phyloP scores from a whole-genome alignment of 225 moss, liverwort and hornwort genomes.

The Antitrichia curtipendula region DNA sequence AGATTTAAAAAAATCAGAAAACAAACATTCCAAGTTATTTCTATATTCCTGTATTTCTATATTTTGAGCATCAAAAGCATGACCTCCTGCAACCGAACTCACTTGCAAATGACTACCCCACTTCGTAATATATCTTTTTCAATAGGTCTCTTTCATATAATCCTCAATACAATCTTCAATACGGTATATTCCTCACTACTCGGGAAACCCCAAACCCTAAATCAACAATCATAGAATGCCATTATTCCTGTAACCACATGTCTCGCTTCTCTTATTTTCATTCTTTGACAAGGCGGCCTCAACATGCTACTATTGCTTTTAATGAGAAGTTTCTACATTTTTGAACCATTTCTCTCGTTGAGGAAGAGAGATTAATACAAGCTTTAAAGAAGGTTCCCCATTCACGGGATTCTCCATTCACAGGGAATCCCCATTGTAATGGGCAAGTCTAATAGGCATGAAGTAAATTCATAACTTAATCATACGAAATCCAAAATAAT shows the following conservation, averaged over 20 bases:
- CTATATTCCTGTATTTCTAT: background rate
- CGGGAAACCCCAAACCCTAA: background rate
- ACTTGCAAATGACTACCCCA: background rate
- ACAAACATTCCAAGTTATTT: background rate
- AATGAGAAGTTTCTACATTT: background rate
- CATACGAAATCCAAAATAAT: background rate
- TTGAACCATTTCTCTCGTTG: background rate
- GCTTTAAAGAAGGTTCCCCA: background rate
- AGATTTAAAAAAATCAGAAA: background rate
- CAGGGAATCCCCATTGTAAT: background rate
- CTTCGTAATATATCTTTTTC: background rate
- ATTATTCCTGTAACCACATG: background rate
- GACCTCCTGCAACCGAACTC: background rate
- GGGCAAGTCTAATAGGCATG: background rate
- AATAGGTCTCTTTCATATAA: background rate
- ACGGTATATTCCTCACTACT: background rate
- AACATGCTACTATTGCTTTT: background rate
- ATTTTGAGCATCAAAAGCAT: background rate
- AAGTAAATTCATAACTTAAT: background rate
- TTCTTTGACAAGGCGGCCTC: background rate
- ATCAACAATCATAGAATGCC: background rate
- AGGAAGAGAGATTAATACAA: background rate
- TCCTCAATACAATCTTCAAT: background rate
- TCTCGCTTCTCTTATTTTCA: background rate
- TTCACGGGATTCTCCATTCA: background rate